Conservation (phyloP, 164 flowering plant genomes). For the Macadamia tetraphylla region DNA sequence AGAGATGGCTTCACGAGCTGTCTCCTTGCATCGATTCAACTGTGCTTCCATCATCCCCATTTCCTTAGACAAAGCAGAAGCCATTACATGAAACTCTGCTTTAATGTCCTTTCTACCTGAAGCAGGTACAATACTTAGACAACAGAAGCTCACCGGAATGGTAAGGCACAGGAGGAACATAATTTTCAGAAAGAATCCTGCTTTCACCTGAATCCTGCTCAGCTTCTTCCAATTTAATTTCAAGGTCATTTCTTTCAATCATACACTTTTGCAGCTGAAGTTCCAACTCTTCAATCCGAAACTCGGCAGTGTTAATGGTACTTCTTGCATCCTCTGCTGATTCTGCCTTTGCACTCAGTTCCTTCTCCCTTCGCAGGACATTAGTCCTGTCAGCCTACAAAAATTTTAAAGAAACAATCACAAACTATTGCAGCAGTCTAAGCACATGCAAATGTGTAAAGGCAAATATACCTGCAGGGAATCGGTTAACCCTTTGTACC, state of each 20-base stretch:
- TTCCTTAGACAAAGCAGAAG: slow-evolving; percentile 85
- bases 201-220: slow-evolving; percentile 74
- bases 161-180: background rate
- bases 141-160: slow-evolving; percentile 6
- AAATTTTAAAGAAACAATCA: slow-evolving; percentile 11
- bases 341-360: slow-evolving; percentile 51
- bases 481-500: slow-evolving; percentile 60
- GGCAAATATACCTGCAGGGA: slow-evolving; percentile 56
- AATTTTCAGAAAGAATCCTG: background rate
- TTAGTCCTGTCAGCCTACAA: slow-evolving; percentile 73
- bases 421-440: background rate
- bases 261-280: slow-evolving; percentile 55
- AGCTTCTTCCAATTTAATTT: slow-evolving; percentile 81
- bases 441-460: slow-evolving; percentile 7
- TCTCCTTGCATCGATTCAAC: slow-evolving; percentile 72
- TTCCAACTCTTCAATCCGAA: slow-evolving; percentile 62
- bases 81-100: slow-evolving; percentile 83
- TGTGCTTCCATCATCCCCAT: slow-evolving; percentile 89
- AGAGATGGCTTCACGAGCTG: slow-evolving; percentile 70
- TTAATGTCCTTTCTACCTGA: slow-evolving; percentile 83
- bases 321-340: slow-evolving; percentile 52
- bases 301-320: slow-evolving; percentile 35
- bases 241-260: slow-evolving; percentile 73
- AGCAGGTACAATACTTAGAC: slow-evolving; percentile 18
- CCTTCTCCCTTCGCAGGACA: slow-evolving; percentile 76